These are phyloP conservation scores for Hypholoma fasciculare DNA, from an alignment of 768 basidiomycete genomes.

Conservation along the genomic window DNA sequence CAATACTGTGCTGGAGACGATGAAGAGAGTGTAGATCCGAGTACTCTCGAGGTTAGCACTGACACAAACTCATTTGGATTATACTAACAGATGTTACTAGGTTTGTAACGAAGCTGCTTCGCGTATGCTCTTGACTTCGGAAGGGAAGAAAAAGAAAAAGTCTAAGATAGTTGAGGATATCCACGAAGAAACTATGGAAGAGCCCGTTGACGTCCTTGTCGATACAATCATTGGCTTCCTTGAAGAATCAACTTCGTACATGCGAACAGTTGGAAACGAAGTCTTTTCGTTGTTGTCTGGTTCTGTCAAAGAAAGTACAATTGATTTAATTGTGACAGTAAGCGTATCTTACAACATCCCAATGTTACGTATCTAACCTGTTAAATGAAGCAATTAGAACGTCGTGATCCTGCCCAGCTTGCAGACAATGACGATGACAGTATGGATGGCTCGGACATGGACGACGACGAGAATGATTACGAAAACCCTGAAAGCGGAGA, in stretches of 20 bases:
- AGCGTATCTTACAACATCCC: conserved; percentile 26
- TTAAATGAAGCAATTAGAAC: conserved; percentile 75
- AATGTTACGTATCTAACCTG: conserved; percentile 3
- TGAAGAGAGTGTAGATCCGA: conserved; percentile 43
- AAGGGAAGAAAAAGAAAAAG: conserved; percentile 42
- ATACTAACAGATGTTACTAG: conserved; percentile 33
- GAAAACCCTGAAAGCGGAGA: conserved; percentile 33
- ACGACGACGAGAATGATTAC: conserved; percentile 34
- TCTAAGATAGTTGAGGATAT: conserved; percentile 33
- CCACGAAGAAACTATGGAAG: conserved; percentile 29
- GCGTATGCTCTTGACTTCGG: conserved; percentile 45
- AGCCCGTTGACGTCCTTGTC: conserved; percentile 81
- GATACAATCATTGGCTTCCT: conserved; percentile 91
- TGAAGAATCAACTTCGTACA: conserved; percentile 79
- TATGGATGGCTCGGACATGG: conserved; percentile 34
- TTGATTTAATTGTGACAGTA: conserved; percentile 82
- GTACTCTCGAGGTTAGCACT: conserved; percentile 61
- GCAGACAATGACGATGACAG: conserved; percentile 45
- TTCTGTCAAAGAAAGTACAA: conserved; percentile 63
- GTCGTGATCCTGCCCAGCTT: conserved; percentile 59
- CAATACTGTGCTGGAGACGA: conserved; percentile 68
- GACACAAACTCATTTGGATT: neutral
- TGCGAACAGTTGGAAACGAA: conserved; percentile 78
- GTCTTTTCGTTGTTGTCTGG: conserved; percentile 75
- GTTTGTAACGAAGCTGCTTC: conserved; percentile 58